Evolutionary conservation across 2,329 filamentous ascomycete species (phyloP).

Genomic region (Aureobasidium leucospermi): DNA sequence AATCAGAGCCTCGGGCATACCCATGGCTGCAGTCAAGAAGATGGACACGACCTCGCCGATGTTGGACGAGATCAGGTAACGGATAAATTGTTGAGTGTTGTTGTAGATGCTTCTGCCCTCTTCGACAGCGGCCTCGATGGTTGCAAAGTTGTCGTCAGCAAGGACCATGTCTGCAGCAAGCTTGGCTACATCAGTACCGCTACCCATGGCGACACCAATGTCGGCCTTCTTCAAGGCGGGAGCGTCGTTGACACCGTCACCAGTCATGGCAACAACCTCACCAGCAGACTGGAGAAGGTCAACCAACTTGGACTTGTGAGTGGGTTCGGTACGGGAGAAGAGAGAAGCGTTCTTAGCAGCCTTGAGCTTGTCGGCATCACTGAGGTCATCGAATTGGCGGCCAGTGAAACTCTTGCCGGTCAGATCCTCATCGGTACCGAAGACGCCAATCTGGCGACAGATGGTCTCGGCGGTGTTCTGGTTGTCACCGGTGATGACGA

Average conservation of each 20-base stretch:
- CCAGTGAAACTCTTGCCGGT: slow-evolving; percentile 91
- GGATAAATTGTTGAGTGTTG: slow-evolving; percentile 99
- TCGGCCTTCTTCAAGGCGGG: slow-evolving; percentile 97
- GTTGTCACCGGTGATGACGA: slow-evolving; percentile 98
- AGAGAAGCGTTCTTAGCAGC: slow-evolving; percentile 80
- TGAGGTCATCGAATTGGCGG: slow-evolving; percentile 84
- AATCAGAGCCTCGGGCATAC: slow-evolving; percentile 95
- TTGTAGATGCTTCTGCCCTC: slow-evolving; percentile 98
- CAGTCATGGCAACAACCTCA: slow-evolving; percentile 98
- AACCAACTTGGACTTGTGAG: slow-evolving; percentile 95
- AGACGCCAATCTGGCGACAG: slow-evolving; percentile 94
- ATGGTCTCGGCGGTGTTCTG: slow-evolving; percentile 96
- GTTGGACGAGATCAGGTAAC: slow-evolving; percentile 97
- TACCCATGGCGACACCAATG: slow-evolving; percentile 98
- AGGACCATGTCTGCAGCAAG: slow-evolving; percentile 97
- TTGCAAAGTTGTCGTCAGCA: slow-evolving; percentile 97
- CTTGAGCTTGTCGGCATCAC: slow-evolving; percentile 68
- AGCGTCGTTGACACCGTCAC: slow-evolving; percentile 96
- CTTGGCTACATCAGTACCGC: slow-evolving; percentile 93
- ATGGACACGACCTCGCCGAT: slow-evolving; percentile 99
- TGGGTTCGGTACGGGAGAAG: slow-evolving; percentile 92
- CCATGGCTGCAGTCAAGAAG: slow-evolving; percentile 90
- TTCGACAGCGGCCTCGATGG: slow-evolving; percentile 91
- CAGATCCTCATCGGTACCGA: slow-evolving; percentile 72
- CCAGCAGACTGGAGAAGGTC: slow-evolving; percentile 88